A percentile compares a stretch with the other conserved stretches of the same genome.
These are phyloP conservation scores for Pythium rishiriense DNA, from an alignment of 352 stramenopile genomes.

Conservation along the genomic window DNA sequence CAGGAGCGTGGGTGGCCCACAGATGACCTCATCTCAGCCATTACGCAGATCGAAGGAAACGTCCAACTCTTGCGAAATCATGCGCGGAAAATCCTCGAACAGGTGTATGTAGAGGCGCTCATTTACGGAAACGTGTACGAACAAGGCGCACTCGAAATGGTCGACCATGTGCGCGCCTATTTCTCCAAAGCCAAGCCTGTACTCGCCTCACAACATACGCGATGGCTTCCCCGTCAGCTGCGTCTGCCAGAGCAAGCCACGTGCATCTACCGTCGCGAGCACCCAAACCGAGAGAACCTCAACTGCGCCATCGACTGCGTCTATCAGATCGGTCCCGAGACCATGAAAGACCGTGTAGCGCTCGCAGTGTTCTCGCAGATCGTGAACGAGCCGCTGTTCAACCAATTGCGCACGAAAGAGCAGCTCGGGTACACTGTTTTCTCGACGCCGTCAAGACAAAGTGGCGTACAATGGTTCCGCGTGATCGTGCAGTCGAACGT, in stretches of 20 bases:
- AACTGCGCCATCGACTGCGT: conserved; percentile 57
- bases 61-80: conserved; percentile 26
- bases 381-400: too few relatives aligned
- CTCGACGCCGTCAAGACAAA: too few relatives aligned
- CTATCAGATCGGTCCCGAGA: conserved; percentile 54
- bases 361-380: too few relatives aligned
- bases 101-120: conserved; percentile 44
- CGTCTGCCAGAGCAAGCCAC: conserved; percentile 30
- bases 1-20: conserved; percentile 36
- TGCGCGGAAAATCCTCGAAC: conserved; percentile 34
- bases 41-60: conserved; percentile 30
- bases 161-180: conserved; percentile 31
- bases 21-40: conserved; percentile 39
- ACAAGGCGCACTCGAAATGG: conserved; percentile 27
- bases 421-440: too few relatives aligned
- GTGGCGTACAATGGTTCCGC: too few relatives aligned
- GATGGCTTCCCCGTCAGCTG: conserved; percentile 33
- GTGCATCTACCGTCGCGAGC: conserved; percentile 31
- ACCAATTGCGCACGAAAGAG: too few relatives aligned
- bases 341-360: conserved; percentile 37
- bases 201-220: conserved; percentile 29
- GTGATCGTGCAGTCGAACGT: too few relatives aligned
- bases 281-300: conserved; percentile 53
- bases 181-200: conserved; percentile 17
- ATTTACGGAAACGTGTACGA: conserved; percentile 56